Evolutionary conservation across 768 basidiomycete species (phyloP).

Genomic region (Lentinula edodes): DNA sequence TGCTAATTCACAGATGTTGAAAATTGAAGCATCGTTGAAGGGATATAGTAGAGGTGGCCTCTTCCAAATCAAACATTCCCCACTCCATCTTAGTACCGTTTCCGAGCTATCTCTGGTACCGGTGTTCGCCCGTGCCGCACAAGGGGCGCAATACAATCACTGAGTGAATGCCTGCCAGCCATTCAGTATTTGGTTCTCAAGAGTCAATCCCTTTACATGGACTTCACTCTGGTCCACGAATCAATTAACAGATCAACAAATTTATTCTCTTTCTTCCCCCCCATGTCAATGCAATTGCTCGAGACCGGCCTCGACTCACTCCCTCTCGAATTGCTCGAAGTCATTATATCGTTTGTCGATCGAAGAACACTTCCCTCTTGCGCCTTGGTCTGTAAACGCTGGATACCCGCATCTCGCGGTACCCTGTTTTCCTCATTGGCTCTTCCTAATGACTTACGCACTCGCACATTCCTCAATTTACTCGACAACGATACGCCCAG

Average conservation of each 20-base stretch:
- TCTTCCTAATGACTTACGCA: background rate
- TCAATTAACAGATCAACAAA: background rate
- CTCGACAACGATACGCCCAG: conserved; percentile 2
- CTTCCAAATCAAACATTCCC: too few relatives aligned
- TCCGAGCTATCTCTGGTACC: too few relatives aligned
- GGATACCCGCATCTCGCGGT: background rate
- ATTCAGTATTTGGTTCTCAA: too few relatives aligned
- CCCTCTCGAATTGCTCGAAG: conserved; percentile 5
- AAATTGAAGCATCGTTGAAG: too few relatives aligned
- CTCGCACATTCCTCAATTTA: conserved; percentile 2
- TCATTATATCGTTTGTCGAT: background rate
- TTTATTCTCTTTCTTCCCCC: background rate
- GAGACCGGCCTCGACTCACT: conserved; percentile 6
- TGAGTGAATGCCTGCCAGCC: too few relatives aligned
- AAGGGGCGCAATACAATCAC: too few relatives aligned
- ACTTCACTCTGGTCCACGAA: background rate
- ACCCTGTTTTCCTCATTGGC: background rate
- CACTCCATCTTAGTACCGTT: too few relatives aligned
- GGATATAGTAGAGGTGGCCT: too few relatives aligned
- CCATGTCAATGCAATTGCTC: background rate
- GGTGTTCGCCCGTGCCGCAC: too few relatives aligned
- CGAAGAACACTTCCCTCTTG: background rate
- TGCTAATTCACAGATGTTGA: too few relatives aligned
- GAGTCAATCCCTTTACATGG: too few relatives aligned
- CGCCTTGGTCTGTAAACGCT: conserved; percentile 1